Conservation (phyloP, 2,329 filamentous ascomycete species). For the Aureobasidium sp. region DNA sequence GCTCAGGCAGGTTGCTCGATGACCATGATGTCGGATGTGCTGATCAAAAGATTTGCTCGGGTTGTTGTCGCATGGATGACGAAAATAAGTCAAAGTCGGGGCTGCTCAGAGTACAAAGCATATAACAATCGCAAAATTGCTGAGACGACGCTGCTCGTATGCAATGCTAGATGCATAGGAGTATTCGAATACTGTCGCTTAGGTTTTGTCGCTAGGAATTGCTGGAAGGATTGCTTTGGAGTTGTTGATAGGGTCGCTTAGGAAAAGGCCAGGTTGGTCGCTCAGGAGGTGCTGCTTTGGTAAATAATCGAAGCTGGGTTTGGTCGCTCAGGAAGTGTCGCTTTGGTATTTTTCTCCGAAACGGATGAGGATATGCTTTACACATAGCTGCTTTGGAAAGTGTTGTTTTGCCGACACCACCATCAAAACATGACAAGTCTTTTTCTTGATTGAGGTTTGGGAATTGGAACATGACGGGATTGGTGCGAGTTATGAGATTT, state of each 20-base stretch:
- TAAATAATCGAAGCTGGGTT: background rate
- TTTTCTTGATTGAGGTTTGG: background rate
- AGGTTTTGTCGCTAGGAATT: background rate
- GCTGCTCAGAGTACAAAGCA: background rate
- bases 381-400: constrained; percentile 9
- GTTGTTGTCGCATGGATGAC: background rate
- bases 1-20: background rate
- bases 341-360: constrained; percentile 2
- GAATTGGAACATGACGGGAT: background rate
- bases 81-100: background rate
- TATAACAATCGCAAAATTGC: background rate
- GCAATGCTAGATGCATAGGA: background rate
- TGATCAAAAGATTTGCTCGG: too few relatives aligned
- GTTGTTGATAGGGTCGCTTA: background rate
- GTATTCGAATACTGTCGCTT: background rate
- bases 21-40: background rate
- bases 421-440: constrained; percentile 1
- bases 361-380: background rate
- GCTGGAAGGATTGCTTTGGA: background rate
- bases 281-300: constrained; percentile 13
- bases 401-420: constrained; percentile 2
- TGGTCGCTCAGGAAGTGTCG: constrained; percentile 6
- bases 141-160: background rate
- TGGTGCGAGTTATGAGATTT: background rate
- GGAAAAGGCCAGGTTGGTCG: background rate